Evolutionary conservation across 345 rosid genomes (phyloP).

Genomic region (Turnera subulata): DNA sequence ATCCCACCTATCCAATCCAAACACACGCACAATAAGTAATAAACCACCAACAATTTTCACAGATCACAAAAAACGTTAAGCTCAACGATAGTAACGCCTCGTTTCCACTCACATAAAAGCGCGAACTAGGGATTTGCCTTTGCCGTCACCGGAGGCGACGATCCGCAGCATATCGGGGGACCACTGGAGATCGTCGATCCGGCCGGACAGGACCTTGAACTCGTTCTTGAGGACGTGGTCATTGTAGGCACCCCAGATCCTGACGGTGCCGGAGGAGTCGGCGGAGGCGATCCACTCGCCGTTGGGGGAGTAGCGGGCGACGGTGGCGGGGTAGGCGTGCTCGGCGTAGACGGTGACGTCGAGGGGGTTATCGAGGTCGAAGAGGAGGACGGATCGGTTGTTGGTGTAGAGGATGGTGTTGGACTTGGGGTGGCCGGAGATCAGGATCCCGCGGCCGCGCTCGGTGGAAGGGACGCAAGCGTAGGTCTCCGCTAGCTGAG

Average conservation of each 20-base stretch:
- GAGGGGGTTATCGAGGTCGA: slow-evolving; percentile 75
- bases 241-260: slow-evolving; percentile 87
- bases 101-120: slow-evolving; percentile 85
- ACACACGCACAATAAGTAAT: neutral
- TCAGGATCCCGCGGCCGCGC: slow-evolving; percentile 86
- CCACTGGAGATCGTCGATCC: slow-evolving; percentile 99
- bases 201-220: slow-evolving; percentile 81
- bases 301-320: slow-evolving; percentile 94
- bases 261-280: slow-evolving; percentile 79
- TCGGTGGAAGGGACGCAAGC: slow-evolving; percentile 87
- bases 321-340: slow-evolving; percentile 89
- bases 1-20: slow-evolving; percentile 69
- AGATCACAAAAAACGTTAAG: neutral
- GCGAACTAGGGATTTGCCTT: slow-evolving; percentile 89
- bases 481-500: slow-evolving; percentile 54
- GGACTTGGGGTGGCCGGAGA: slow-evolving; percentile 73
- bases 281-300: slow-evolving; percentile 99
- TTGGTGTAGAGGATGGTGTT: slow-evolving; percentile 71
- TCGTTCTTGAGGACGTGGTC: slow-evolving; percentile 91
- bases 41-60: neutral
- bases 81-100: neutral
- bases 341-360: slow-evolving; percentile 83
- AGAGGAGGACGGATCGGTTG: slow-evolving; percentile 82
- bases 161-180: slow-evolving; percentile 91
- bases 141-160: slow-evolving; percentile 93